Conservation (phyloP, 805 yeast genomes). For the Nakazawaea sp. region DNA sequence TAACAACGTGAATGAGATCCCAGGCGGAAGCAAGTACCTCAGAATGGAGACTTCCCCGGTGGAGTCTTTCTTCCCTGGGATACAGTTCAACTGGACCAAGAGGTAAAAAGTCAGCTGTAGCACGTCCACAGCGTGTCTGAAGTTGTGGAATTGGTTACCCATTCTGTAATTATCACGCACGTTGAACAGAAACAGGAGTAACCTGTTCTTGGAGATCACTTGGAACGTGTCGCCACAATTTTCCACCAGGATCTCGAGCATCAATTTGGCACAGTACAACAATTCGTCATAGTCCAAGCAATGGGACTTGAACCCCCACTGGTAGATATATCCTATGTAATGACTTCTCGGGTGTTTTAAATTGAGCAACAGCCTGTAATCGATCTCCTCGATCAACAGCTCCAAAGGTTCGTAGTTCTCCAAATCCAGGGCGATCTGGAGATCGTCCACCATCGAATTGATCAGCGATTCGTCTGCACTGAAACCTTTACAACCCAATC, state of each 20-base stretch:
- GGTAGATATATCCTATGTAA: constrained; percentile 34
- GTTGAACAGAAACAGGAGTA: constrained; percentile 55
- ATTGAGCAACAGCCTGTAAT: constrained; percentile 20
- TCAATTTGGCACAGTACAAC: constrained; percentile 48
- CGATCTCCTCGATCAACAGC: constrained; percentile 21
- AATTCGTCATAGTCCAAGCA: constrained; percentile 59
- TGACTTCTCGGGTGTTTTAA: constrained; percentile 17
- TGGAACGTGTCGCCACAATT: constrained; percentile 10
- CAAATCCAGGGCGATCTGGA: constrained; percentile 7
- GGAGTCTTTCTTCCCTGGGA: constrained; percentile 18
- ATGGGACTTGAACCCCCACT: constrained; percentile 71
- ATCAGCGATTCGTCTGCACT: constrained; percentile 18
- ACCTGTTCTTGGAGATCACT: constrained; percentile 26
- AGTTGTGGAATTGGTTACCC: constrained; percentile 90
- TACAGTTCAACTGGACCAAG: constrained; percentile 34
- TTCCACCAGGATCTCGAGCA: constrained; percentile 39
- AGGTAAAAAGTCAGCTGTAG: constrained; percentile 81
- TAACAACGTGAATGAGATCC: constrained; percentile 2
- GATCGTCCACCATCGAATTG: constrained; percentile 28
- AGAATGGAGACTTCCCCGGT: constrained; percentile 15
- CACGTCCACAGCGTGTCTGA: constrained; percentile 93
- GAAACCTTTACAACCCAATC: constrained; percentile 21
- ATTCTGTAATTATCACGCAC: constrained; percentile 74
- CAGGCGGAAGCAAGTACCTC: constrained; percentile 9
- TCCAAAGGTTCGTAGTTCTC: constrained; percentile 13